Evolutionary conservation across 306 rosid species (phyloP), one percentile per base, ranked within the genome.

Genomic region (Castanea sativa): DNA sequence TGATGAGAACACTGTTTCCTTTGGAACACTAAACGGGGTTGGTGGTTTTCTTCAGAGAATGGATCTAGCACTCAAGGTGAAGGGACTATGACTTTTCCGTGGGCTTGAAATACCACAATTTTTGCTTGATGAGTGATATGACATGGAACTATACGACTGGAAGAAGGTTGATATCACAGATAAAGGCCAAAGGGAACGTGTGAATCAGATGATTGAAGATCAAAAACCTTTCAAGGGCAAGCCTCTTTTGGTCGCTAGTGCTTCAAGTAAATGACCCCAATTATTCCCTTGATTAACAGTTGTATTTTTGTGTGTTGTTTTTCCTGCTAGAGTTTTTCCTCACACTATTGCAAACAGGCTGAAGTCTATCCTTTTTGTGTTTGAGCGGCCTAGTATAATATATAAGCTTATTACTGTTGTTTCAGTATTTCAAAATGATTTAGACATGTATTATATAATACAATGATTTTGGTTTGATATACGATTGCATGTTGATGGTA

Each of bases 61-160:
- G 98, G 98, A 94, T 85, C 83, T 94, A 23, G 97, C 94, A 55
- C 93, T 97, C 82, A 94, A 94, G 86, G 97, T 94, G 90, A 88
- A 90, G 84, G 98, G 97, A 19, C 79, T 90, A 74, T 92, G 98
- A 97, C 97, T 94, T 71, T 92, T 94, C 91, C 95, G 97, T 30
- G 98, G 98, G 55, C 90, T 80, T 59, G 97, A 90, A 25, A 25
- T 25, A 25, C 27, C 27, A 25, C 71, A 89, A 70, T 94, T 94
- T 81, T 90, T 92, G 61, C 35, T 94, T 2, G 84, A 92, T 12
- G 97, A 94, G 86, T 94, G 98, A 88, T 92, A 92, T 29, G 98
- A 94, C 79, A 94, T 92, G 96, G 98, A 94, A 83, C 94, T 94
- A 5, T 92, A 88, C 5, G 90, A 92, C 23, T 94, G 97, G 98